Evolutionary conservation across 192 early-diverging fungal species (phyloP), one percentile per base, ranked within the genome.

Genomic region (Polychytrium aggregatum): DNA sequence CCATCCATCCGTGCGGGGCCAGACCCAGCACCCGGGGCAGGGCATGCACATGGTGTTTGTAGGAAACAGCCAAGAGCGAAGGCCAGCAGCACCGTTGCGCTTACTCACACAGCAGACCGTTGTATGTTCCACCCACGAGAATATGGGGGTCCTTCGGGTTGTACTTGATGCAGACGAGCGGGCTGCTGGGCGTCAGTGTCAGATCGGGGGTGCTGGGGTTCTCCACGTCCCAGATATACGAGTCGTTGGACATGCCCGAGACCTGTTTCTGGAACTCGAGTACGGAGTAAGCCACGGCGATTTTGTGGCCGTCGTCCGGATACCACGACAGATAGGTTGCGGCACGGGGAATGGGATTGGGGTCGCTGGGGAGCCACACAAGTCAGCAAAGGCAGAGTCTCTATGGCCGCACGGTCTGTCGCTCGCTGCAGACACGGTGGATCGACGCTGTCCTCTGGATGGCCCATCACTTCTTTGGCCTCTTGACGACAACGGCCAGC

Each of bases 101-200:
- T 42, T 1, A 44, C 63, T 49, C 30, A 77, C 74, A 72, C 22
- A 78, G 42, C 13, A 73, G 43, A 18, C 77, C 77, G 46, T 72
- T 79, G 54, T 79, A 78, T 16, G 56, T 72, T 30, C 77, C 77
- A 8, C 77, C 77, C 18, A 79, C 71, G 10, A 79, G 53, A 43
- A 79, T 67, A 52, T 79, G 77, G 0, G 77, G 77, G 55, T 79
- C 77, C 44, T 79, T 79, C 37, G 77, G 77, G 49, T 79, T 79
- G 54, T 79, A 79, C 44, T 78, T 72, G 35, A 79, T 21, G 52
- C 63, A 70, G 1, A 79, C 77, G 0, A 79, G 46, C 18, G 74
- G 73, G 6, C 55, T 60, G 11, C 62, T 40, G 6, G 77, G 77
- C 35, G 75, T 69, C 16, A 79, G 53, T 6, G 68, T 65, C 44